Evolutionary conservation across 176 grass and related monocot species (phyloP), one percentile per base, ranked within the genome.

Genomic region (Triticum urartu): DNA sequence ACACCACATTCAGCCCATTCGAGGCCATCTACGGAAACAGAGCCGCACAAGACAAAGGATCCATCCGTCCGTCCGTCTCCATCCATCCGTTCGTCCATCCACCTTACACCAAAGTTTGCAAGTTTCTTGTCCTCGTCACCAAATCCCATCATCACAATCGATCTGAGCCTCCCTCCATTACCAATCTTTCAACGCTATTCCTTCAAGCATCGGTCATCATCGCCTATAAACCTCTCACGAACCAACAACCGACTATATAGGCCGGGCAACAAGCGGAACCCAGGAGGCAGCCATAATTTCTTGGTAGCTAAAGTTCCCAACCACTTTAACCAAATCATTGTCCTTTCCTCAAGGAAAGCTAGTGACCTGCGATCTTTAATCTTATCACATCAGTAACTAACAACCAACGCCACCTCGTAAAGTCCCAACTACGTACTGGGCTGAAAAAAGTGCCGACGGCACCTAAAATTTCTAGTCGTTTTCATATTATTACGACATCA

Each of bases 271-370:
- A 48, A 50, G 47, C 4, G 5, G 47, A 50, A 50, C 47, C 47
- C 0, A 1, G 52, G 54, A 59, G 54, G 17, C 60, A 26, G 26
- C 26, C 26, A 26, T 26, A 26, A 26, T 62, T 62, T 62, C 60
- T 62, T 62, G 60, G n/a, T 62, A 1, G 3, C n/a, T 62, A 26
- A 26, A 30, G 69, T 54, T 79, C 66, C 58, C 87, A 79, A 84
- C 81, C 54, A 79, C 50, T 72, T 34, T 88, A 14, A 78, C 75
- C 81, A 63, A 79, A 84, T 12, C 40, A 73, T 72, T 65, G 87
- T 74, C 81, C 67, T 88, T 72, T 6, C 45, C 64, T 11, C n/a
- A 39, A 81, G 40, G 25, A 75, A 81, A 68, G 22, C 21, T 4
- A 35, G 26, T 13, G 60, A 48, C 52, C 26, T 72, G 18, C 21